Evolutionary conservation across 2,329 filamentous ascomycete species (phyloP).

Genomic region (Trichoderma lentiforme): DNA sequence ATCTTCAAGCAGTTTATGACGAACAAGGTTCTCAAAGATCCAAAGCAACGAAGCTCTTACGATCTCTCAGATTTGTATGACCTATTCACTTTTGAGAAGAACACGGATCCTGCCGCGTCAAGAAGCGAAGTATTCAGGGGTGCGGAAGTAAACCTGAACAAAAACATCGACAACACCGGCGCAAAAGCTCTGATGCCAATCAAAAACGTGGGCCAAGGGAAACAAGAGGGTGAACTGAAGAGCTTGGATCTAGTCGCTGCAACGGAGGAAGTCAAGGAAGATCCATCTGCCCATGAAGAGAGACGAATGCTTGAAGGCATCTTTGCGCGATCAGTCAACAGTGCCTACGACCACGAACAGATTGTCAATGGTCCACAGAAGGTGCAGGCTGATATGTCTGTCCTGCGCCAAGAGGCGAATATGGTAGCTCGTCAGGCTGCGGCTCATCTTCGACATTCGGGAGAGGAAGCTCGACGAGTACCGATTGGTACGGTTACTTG

Average conservation of each 20-base stretch:
- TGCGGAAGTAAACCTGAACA: slow-evolving; percentile 60
- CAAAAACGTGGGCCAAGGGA: slow-evolving; percentile 21
- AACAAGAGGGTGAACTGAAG: slow-evolving; percentile 45
- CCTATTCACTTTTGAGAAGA: slow-evolving; percentile 68
- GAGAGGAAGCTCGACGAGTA: slow-evolving; percentile 66
- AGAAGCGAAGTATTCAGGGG: slow-evolving; percentile 84
- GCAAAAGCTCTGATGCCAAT: slow-evolving; percentile 16
- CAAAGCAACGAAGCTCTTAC: slow-evolving; percentile 88
- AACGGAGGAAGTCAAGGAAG: slow-evolving; percentile 60
- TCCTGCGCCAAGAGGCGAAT: slow-evolving; percentile 79
- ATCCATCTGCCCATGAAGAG: slow-evolving; percentile 55
- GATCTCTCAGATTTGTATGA: slow-evolving; percentile 88
- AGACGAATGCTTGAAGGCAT: slow-evolving; percentile 84
- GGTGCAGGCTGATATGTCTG: slow-evolving; percentile 68
- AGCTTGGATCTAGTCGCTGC: slow-evolving; percentile 60
- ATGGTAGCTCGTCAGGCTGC: slow-evolving; percentile 76
- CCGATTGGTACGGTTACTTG: slow-evolving; percentile 87
- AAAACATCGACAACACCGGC: slow-evolving; percentile 1
- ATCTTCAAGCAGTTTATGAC: slow-evolving; percentile 98
- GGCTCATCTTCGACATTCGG: slow-evolving; percentile 68
- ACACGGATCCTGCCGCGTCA: slow-evolving; percentile 60
- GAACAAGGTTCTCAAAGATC: slow-evolving; percentile 92
- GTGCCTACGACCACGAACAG: slow-evolving; percentile 88
- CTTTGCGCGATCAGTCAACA: slow-evolving; percentile 83
- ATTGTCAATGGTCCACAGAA: slow-evolving; percentile 77